These are phyloP conservation scores for Monilinia fructicola DNA, from an alignment of 2,329 filamentous ascomycete genomes.

Conservation along the genomic window DNA sequence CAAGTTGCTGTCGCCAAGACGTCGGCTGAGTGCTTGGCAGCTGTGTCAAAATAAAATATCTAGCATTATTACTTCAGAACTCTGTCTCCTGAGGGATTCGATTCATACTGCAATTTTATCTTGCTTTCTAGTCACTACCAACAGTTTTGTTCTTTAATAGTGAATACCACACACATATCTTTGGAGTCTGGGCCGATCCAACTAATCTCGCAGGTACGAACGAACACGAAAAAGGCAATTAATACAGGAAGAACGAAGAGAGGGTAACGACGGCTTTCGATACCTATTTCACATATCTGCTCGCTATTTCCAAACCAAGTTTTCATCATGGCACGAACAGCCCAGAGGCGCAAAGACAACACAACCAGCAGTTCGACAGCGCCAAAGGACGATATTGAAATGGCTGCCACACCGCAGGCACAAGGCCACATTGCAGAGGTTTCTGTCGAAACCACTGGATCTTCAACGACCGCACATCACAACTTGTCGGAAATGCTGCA, in stretches of 20 bases:
- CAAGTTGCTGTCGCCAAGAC: conserved; percentile 17
- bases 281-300: not conserved
- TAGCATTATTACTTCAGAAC: not conserved
- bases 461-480: conserved; percentile 17
- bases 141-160: not conserved
- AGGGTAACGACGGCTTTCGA: not conserved
- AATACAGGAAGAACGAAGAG: not conserved
- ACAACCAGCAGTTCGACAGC: not conserved
- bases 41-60: conserved; percentile 6
- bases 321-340: conserved; percentile 9
- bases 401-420: conserved; percentile 13
- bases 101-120: conserved; percentile 10
- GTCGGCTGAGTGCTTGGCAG: conserved; percentile 21
- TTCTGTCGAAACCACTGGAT: conserved; percentile 18
- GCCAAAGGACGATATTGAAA: conserved; percentile 22
- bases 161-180: not conserved
- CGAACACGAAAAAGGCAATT: not conserved
- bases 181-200: not conserved
- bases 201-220: conserved; percentile 16
- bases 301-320: not conserved
- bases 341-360: conserved; percentile 7
- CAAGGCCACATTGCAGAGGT: conserved; percentile 18
- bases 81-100: not conserved
- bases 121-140: not conserved
- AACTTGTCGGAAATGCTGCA: conserved; percentile 18